Evolutionary conservation across 169 alveolate species (phyloP).

Genomic region (Perkinsus olseni): DNA sequence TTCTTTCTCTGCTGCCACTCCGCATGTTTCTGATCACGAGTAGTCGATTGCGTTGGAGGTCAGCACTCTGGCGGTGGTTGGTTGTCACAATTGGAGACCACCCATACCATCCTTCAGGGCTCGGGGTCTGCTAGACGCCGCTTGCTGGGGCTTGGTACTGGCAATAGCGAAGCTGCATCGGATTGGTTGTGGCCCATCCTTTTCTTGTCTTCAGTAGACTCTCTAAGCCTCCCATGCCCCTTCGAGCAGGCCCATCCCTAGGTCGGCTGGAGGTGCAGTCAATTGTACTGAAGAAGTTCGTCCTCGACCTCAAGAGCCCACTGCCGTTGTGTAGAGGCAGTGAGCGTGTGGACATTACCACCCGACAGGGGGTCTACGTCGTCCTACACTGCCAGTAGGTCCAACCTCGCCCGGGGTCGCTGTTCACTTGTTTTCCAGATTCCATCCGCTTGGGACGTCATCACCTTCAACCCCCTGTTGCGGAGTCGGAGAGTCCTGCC

Average conservation of each 20-base stretch:
- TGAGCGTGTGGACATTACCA: not conserved
- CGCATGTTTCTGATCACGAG: not conserved
- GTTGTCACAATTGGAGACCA: too few relatives aligned
- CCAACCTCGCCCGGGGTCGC: too few relatives aligned
- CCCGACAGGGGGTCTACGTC: not conserved
- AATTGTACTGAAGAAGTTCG: not conserved
- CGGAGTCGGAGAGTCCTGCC: not conserved
- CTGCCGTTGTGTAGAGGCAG: not conserved
- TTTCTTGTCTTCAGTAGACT: too few relatives aligned
- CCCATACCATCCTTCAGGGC: too few relatives aligned
- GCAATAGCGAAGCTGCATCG: too few relatives aligned
- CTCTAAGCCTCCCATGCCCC: too few relatives aligned
- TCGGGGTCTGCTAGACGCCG: too few relatives aligned
- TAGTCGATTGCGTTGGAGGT: not conserved
- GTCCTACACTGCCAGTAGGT: not conserved
- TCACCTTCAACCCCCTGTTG: not conserved
- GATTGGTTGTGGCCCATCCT: too few relatives aligned
- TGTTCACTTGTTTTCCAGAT: too few relatives aligned
- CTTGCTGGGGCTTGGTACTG: too few relatives aligned
- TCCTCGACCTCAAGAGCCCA: not conserved
- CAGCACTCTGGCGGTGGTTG: too few relatives aligned
- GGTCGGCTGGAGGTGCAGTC: not conserved
- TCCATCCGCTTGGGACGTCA: not conserved
- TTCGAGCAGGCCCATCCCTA: too few relatives aligned
- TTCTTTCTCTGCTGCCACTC: not conserved